Base-by-base conservation (phyloP, 2,329 filamentous ascomycete genomes). In the Diaporthe australafricana region DNA sequence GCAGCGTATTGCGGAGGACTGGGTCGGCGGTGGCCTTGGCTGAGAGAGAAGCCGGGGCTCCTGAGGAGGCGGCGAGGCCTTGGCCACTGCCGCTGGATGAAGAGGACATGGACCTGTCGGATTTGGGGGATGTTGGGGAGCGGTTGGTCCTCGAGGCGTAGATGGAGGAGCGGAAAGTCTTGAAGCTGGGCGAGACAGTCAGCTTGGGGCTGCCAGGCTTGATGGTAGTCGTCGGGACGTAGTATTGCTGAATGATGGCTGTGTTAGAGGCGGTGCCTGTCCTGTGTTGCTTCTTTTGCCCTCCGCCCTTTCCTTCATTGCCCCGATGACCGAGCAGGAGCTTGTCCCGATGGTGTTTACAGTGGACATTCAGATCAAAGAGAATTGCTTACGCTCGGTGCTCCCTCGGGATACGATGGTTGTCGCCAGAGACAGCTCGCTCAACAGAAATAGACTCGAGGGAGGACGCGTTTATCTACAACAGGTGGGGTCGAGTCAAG, bases 1-100 rank as follows among this genome's bases (percentile, higher is more conserved):
- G 92, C 72, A 98, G 87, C 53, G 94, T 92, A 81, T 96, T 97
- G 81, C 94, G 93, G 70, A 97, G 87, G 74, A 97, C 87, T 6
- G 93, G 92, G 76, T 96, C 93, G 72, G 82, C 80, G 47, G 81
- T 77, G 4, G 81, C 77, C 69, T 71, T 77, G 11, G 77, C 53
- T 40, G 65, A 74, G 56, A 68, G n/a, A 22, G 69, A 68, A 5
- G 68, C 42, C 7, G 63, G 16, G 20, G 62, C n/a, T 1, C 32
- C 22, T n/a, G 42, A 25, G 22, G 57, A 12, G 30, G 66, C 52
- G 35, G 14, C 25, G 22, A 14, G 45, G 12, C 56, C 57, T 40
- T 47, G 30, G 65, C 30, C 53, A 45, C 56, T 38, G 27, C 67
- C 57, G 57, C 56, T 48, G 50, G 69, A 71, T 47, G 72, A 62